Base-by-base conservation (phyloP, 2,329 filamentous ascomycete genomes). In the Xylariaceae sp. region DNA sequence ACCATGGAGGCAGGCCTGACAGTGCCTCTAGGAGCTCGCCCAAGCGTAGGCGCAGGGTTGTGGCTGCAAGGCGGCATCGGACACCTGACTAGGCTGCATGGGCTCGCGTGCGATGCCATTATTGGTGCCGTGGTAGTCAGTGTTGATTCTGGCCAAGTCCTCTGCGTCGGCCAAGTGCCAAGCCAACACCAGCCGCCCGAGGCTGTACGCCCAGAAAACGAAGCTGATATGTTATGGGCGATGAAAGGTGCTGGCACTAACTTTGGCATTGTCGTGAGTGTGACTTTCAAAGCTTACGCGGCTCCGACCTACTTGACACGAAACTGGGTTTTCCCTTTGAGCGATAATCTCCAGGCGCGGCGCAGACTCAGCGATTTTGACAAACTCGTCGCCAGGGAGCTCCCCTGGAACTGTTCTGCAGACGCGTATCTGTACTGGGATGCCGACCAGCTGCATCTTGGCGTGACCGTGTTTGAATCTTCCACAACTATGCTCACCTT, bases 41-140 rank as follows among this genome's bases (percentile, higher is more conserved):
- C 86, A 60, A 87, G 84, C 61, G 84, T 88, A 23, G 86, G 86
- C 2, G 79, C 83, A 0, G 86, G 86, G 0, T 63, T 85, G 12
- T 88, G 84, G 83, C 74, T 89, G 43, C 85, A 88, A 74, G 86
- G 86, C 36, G 85, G 86, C 49, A 85, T 88, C 45, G 85, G 85
- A 2, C 84, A 87, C 61, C 72, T 86, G n/a, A 65, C 80, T 31
- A 76, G 85, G 56, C 52, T 76, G 7, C 70, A 85, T 60, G 85
- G 86, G 1, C 82, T 89, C 11, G 60, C 83, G 2, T 87, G 83
- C 61, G 85, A 88, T 61, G 68, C 78, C 40, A 81, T 88, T 41
- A 68, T 87, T n/a, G 85, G 86, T 60, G 85, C 81, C 17, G 77
- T 87, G 2, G 11, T 88, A 23, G 78, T 87, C 68, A 80, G 79